Conservation (phyloP, 371 early-diverging fungal species). For the Syncephalastrum sp. region DNA sequence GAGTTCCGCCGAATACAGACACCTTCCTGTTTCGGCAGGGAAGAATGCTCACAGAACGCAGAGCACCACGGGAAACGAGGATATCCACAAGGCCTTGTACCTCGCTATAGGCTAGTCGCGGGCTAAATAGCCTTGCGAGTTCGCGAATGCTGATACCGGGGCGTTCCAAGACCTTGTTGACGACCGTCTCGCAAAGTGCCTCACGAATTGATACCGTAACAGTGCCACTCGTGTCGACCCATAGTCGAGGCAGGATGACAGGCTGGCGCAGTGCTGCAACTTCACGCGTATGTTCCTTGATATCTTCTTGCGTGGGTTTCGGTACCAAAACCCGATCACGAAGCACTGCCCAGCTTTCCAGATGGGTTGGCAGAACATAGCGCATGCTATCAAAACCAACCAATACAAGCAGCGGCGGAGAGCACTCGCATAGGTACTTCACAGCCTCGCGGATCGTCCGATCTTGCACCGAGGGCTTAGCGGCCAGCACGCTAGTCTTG, state of each 20-base stretch:
- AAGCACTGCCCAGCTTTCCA: slow-evolving; percentile 16
- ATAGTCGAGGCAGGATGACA: slow-evolving; percentile 22
- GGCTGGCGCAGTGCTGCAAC: slow-evolving; percentile 6
- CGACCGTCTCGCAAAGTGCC: slow-evolving; percentile 18
- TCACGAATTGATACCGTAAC: slow-evolving; percentile 14
- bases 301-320: background rate
- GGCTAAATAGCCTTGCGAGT: slow-evolving; percentile 13
- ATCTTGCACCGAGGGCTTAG: too few species aligned
- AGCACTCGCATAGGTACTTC: slow-evolving; percentile 7
- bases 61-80: slow-evolving; percentile 12
- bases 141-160: slow-evolving; percentile 30
- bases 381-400: slow-evolving; percentile 27
- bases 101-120: slow-evolving; percentile 16
- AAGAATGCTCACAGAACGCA: slow-evolving; percentile 5
- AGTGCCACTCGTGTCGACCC: slow-evolving; percentile 31
- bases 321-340: background rate
- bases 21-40: too few species aligned
- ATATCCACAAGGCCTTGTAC: slow-evolving; percentile 22
- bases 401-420: slow-evolving; percentile 12
- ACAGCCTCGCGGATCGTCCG: too few species aligned
- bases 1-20: too few species aligned
- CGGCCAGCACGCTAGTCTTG: slow-evolving; percentile 4
- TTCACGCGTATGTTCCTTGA: background rate
- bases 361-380: slow-evolving; percentile 17
- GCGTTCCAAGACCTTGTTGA: slow-evolving; percentile 20